phyloP scores from a whole-genome alignment of 208 protist species.

The Lotmaria passim region DNA sequence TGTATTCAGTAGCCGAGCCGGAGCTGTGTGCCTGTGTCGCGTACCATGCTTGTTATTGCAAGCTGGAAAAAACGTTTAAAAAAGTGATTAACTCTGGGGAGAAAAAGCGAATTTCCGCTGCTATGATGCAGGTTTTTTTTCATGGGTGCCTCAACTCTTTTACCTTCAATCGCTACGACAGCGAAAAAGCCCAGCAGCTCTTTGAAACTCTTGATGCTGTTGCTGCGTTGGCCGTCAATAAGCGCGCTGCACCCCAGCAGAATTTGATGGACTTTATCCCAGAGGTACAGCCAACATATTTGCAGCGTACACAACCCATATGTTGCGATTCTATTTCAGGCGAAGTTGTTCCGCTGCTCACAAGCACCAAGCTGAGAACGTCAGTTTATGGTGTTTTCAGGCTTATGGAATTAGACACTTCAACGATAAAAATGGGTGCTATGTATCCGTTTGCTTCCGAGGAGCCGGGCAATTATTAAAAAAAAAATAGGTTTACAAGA shows the following conservation, averaged over 20 bases:
- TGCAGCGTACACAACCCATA: background rate
- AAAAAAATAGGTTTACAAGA: no score
- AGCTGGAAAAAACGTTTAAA: constrained; percentile 10
- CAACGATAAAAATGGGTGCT: background rate
- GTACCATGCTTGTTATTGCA: constrained; percentile 23
- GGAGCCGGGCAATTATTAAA: background rate
- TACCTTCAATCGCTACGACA: constrained; percentile 25
- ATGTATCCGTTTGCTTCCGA: background rate
- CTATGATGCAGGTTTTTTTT: constrained; percentile 14
- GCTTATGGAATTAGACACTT: constrained; percentile 3
- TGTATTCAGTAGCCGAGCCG: constrained; percentile 17
- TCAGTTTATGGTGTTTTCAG: background rate
- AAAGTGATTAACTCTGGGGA: background rate
- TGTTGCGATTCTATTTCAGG: constrained; percentile 22
- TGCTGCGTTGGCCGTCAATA: constrained; percentile 12
- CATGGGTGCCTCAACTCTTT: constrained; percentile 25
- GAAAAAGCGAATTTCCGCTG: background rate
- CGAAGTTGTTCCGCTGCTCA: background rate
- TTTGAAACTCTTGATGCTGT: constrained; percentile 25
- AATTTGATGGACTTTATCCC: constrained; percentile 1
- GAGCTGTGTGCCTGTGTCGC: constrained; percentile 33
- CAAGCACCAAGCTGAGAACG: no score
- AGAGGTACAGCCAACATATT: background rate
- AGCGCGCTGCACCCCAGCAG: background rate
- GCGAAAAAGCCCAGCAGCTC: background rate